Evolutionary conservation across 1,284 basidiomycete species (phyloP), one percentile per base, ranked within the genome.

Genomic region (Polyporus tsugae): DNA sequence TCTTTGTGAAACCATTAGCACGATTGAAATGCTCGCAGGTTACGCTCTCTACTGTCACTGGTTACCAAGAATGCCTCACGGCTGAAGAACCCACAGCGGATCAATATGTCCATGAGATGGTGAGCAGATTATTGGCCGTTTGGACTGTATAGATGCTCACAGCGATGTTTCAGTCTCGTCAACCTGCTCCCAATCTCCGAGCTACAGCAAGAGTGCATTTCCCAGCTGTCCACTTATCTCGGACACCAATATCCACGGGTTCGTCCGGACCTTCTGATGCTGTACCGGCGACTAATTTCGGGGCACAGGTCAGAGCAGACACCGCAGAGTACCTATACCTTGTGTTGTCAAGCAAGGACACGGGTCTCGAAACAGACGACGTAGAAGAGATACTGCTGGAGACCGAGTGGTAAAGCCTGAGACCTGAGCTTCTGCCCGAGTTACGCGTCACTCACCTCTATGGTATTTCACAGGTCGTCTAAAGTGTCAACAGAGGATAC

Each of bases 291-390:
- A 17, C 52, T 44, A 29, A 63, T 10, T 41, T 17, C 17, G 2
- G 6, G 52, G 15, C 39, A 10, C 75, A 96, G 94, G 84, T 96
- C 61, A 89, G 95, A 60, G 83, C 89, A 7, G 88, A 91, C 67
- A 89, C 93, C 0, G 93, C 94, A 2, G 96, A 97, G 78, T 87
- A 91, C 70, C 77, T 97, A 0, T 97, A 95, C 76, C 81, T 94
- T 36, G 83, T 87, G 11, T 80, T 95, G 25, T 92, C 94, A 75
- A 87, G 87, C 68, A 85, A 85, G 60, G 92, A 93, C 68, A 76
- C 93, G 7, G 87, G 85, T 0, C 79, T 82, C 66, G 90, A 92
- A 13, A 88, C 87, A 4, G 89, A 90, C 17, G 90, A 89, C 64
- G 84, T 90, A 1, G 95, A 96, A 76, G 87, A 91, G n/a, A 76